Evolutionary conservation across 2,329 filamentous ascomycete species (phyloP).

Genomic region (Chrysoporthe austroafricana): DNA sequence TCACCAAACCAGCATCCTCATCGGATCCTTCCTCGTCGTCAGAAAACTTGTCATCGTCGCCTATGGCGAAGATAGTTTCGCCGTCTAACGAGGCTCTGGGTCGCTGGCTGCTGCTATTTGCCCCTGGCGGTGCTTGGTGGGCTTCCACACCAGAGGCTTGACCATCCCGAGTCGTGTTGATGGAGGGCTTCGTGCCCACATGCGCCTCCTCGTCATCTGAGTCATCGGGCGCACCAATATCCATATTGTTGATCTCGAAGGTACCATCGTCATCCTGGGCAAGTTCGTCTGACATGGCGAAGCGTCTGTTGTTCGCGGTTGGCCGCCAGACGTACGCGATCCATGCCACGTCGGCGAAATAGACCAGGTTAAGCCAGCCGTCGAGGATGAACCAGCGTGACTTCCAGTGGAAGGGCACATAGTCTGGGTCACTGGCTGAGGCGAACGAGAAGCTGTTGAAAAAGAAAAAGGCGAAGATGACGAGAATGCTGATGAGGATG

Average conservation of each 20-base stretch:
- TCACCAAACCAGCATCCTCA: conserved; percentile 63
- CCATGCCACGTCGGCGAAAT: conserved; percentile 90
- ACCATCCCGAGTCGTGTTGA: conserved; percentile 27
- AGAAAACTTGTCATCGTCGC: conserved; percentile 85
- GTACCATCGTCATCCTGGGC: conserved; percentile 88
- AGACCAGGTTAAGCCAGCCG: conserved; percentile 96
- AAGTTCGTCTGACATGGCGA: conserved; percentile 99
- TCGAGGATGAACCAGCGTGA: conserved; percentile 96
- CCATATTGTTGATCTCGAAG: conserved; percentile 94
- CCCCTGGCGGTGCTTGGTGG: conserved; percentile 23
- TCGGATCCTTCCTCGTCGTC: conserved; percentile 63
- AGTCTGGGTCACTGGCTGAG: conserved; percentile 80
- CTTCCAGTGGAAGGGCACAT: conserved; percentile 96
- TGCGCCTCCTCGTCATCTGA: conserved; percentile 62
- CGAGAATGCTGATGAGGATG: conserved; percentile 86
- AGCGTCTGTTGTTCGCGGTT: conserved; percentile 93
- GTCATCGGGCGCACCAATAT: conserved; percentile 76
- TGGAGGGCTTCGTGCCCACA: conserved; percentile 44
- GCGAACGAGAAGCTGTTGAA: conserved; percentile 97
- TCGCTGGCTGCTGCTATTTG: conserved; percentile 31
- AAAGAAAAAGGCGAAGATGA: conserved; percentile 99
- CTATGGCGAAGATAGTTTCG: conserved; percentile 95
- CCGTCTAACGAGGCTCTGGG: conserved; percentile 69
- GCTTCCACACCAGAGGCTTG: conserved; percentile 27
- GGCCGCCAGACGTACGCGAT: conserved; percentile 96